Base-by-base conservation (phyloP, 805 yeast species). In the Kluyveromyces nonfermentans region DNA sequence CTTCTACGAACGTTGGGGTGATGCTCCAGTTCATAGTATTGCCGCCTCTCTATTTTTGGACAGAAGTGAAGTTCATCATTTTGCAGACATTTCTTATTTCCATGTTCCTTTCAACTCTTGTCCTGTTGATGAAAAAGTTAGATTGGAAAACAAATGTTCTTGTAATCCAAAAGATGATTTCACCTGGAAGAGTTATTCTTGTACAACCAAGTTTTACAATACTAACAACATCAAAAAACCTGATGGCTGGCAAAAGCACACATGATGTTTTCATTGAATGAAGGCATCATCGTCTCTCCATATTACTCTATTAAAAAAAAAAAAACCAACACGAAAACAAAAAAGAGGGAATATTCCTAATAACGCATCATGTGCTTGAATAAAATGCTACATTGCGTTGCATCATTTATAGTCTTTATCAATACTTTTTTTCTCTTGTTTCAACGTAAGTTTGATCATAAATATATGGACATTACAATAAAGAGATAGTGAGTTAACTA, bases 1-100 rank as follows among this genome's bases (percentile, higher is more conserved):
- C 59, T 87, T 83, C 69, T 87, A 87, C 65, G 87, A 83, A 64
- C 73, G 93, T 58, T 87, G 95, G 90, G 95, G 95, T 47, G 95
- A 86, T 64, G 95, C 94, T 18, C 95, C 95, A 17, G 80, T 85
- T 40, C 89, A 85, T 60, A 80, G 89, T 6, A 78, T 85, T 50
- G 95, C 88, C 17, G 90, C 80, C 18, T 69, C 89, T 8, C 65
- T 86, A 47, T 80, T 86, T 66, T 59, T 84, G 55, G 76, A 80
- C 36, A 75, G 71, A 55, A 76, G 74, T 42, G 70, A 78, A 56
- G 64, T 86, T 35, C 87, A 83, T 56, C 78, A 82, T 72, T 82
- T 87, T 60, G 78, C 77, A 43, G 93, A 85, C 59, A 73, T 85
- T 48, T 95, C 95, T 36, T 85, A 86, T 65, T 74, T 60, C 62